These are phyloP conservation scores for Biscogniauxia marginata DNA, from an alignment of 2,329 filamentous ascomycete genomes.

Conservation along the genomic window DNA sequence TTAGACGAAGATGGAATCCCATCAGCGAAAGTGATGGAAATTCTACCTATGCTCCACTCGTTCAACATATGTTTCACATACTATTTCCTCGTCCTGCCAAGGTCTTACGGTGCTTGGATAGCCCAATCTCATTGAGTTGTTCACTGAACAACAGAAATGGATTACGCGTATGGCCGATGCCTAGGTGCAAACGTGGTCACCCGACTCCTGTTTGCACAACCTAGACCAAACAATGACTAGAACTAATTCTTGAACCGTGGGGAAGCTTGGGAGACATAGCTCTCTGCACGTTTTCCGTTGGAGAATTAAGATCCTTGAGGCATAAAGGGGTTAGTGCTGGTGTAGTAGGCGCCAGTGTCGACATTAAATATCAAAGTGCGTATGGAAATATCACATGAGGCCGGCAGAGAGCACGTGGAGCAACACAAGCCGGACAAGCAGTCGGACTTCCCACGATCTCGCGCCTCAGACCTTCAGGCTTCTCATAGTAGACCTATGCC, in stretches of 20 bases:
- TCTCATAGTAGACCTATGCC: conserved; percentile 65
- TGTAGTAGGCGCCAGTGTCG: not conserved
- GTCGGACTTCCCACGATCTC: not conserved
- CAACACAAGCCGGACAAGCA: not conserved
- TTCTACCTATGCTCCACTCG: not conserved
- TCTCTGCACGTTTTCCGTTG: not conserved
- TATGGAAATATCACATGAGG: too few relatives aligned
- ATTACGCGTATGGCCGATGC: not conserved
- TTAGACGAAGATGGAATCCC: not conserved
- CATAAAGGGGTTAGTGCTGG: not conserved
- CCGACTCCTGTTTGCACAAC: not conserved
- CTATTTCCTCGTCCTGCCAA: not conserved
- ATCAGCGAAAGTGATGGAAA: not conserved
- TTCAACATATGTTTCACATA: not conserved
- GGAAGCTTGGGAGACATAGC: not conserved
- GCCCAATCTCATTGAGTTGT: not conserved
- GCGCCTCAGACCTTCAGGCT: conserved; percentile 49
- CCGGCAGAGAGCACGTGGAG: not conserved
- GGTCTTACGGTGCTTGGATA: not conserved
- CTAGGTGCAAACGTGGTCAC: not conserved
- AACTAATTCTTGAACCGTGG: not conserved
- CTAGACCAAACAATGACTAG: not conserved
- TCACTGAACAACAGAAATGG: not conserved
- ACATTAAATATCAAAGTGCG: not conserved
- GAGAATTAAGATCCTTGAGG: not conserved